phyloP scores from a whole-genome alignment of 805 yeast species.

The Metschnikowia borealis region DNA sequence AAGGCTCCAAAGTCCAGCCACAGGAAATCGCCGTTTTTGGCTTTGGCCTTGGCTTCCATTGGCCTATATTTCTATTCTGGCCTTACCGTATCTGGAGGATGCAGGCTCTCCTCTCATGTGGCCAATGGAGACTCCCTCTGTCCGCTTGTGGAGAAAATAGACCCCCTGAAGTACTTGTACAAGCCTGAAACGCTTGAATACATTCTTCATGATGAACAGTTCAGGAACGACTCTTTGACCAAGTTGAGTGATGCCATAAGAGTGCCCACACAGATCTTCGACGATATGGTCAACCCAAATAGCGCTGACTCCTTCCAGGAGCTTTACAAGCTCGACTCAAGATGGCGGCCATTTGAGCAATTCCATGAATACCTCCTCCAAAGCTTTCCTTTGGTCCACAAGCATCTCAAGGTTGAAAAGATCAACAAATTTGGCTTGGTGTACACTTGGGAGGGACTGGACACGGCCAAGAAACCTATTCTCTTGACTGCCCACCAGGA shows the following conservation, averaged over 20 bases:
- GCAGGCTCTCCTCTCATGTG: background rate
- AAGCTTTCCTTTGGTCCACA: slow-evolving; percentile 52
- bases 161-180: slow-evolving; percentile 23
- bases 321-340: slow-evolving; percentile 21
- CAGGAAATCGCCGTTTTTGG: background rate
- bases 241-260: slow-evolving; percentile 27
- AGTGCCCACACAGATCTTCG: slow-evolving; percentile 32
- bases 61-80: background rate
- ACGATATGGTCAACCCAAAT: slow-evolving; percentile 28
- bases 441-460: slow-evolving; percentile 56
- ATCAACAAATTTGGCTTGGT: slow-evolving; percentile 64
- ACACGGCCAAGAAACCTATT: slow-evolving; percentile 57
- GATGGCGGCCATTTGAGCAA: slow-evolving; percentile 24
- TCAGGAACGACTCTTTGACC: slow-evolving; percentile 20
- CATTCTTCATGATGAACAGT: slow-evolving; percentile 26
- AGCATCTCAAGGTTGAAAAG: slow-evolving; percentile 37
- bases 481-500: slow-evolving; percentile 76
- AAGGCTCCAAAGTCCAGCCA: no score
- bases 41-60: background rate
- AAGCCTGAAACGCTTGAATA: slow-evolving; percentile 18
- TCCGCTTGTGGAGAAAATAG: slow-evolving; percentile 31
- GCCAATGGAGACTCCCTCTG: slow-evolving; percentile 31
- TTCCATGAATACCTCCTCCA: slow-evolving; percentile 52
- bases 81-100: background rate
- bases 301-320: slow-evolving; percentile 21